phyloP scores from a whole-genome alignment of 768 basidiomycete genomes.

The Rhizopogon vesiculosus region DNA sequence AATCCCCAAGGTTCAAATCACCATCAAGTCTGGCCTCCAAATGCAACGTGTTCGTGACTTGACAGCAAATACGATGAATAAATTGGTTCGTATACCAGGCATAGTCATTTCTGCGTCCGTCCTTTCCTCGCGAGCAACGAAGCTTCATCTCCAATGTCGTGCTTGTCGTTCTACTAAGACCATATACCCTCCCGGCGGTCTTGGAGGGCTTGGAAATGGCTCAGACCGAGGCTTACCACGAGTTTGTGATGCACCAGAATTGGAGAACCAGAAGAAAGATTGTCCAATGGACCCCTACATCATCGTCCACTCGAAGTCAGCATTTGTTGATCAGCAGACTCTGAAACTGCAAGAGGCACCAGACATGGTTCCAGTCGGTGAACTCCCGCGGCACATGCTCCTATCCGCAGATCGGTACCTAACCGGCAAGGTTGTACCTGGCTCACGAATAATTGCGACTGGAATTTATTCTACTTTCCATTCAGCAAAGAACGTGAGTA shows the following conservation, averaged over 20 bases:
- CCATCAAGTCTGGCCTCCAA: slow-evolving; percentile 85
- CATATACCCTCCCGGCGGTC: slow-evolving; percentile 69
- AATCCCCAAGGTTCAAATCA: slow-evolving; percentile 79
- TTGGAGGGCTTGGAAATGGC: slow-evolving; percentile 86
- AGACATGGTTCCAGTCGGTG: slow-evolving; percentile 99
- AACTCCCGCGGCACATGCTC: slow-evolving; percentile 92
- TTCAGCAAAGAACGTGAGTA: slow-evolving; percentile 72
- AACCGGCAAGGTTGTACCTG: slow-evolving; percentile 91
- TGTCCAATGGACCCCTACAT: slow-evolving; percentile 96
- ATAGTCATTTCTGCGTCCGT: slow-evolving; percentile 98
- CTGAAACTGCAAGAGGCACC: slow-evolving; percentile 98
- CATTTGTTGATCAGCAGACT: slow-evolving; percentile 93
- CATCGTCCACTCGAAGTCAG: slow-evolving; percentile 90
- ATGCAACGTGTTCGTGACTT: slow-evolving; percentile 92
- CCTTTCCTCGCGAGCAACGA: slow-evolving; percentile 88
- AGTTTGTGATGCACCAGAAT: slow-evolving; percentile 75
- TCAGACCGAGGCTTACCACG: slow-evolving; percentile 83
- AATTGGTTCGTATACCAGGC: slow-evolving; percentile 93
- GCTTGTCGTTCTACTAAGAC: slow-evolving; percentile 78
- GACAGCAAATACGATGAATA: slow-evolving; percentile 91
- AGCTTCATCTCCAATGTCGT: slow-evolving; percentile 89
- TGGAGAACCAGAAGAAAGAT: slow-evolving; percentile 85
- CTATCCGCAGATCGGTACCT: slow-evolving; percentile 88
- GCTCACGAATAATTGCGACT: slow-evolving; percentile 91
- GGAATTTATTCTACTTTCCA: slow-evolving; percentile 98